phyloP scores from a whole-genome alignment of 352 stramenopile genomes.

The Phytophthora melonis region DNA sequence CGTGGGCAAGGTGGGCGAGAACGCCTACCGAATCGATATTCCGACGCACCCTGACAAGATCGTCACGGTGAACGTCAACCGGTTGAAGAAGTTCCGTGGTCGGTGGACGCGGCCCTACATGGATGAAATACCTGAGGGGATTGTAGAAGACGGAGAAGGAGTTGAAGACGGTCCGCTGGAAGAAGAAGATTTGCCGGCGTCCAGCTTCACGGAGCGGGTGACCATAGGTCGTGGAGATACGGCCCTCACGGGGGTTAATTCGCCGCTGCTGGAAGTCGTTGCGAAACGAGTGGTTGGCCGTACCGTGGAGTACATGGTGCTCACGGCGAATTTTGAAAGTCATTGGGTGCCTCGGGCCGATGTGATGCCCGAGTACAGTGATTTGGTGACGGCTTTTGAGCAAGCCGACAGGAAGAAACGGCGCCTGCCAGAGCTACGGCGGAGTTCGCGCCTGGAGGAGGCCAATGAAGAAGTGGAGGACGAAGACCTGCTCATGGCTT shows the following conservation, averaged over 20 bases:
- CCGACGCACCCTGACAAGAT: slow-evolving; percentile 7
- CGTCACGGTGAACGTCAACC: slow-evolving; percentile 10
- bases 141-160: neutral
- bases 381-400: neutral
- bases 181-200: neutral
- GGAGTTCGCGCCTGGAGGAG: slow-evolving; percentile 1
- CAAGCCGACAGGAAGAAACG: neutral
- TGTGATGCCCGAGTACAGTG: neutral
- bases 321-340: slow-evolving; percentile 4
- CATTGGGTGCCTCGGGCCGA: neutral
- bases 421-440: neutral
- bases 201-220: neutral
- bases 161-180: neutral
- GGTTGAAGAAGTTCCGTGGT: slow-evolving; percentile 4
- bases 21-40: slow-evolving; percentile 5
- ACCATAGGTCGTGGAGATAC: slow-evolving; percentile 3
- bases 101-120: neutral
- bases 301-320: no score
- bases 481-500: neutral
- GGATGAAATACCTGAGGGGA: neutral
- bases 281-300: neutral
- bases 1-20: slow-evolving; percentile 4
- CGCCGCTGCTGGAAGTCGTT: neutral
- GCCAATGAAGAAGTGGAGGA: slow-evolving; percentile 5
- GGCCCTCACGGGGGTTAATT: neutral